Evolutionary conservation across 495 filamentous ascomycete genomes (phyloP).

Genomic region (Aspergillus cristatus): DNA sequence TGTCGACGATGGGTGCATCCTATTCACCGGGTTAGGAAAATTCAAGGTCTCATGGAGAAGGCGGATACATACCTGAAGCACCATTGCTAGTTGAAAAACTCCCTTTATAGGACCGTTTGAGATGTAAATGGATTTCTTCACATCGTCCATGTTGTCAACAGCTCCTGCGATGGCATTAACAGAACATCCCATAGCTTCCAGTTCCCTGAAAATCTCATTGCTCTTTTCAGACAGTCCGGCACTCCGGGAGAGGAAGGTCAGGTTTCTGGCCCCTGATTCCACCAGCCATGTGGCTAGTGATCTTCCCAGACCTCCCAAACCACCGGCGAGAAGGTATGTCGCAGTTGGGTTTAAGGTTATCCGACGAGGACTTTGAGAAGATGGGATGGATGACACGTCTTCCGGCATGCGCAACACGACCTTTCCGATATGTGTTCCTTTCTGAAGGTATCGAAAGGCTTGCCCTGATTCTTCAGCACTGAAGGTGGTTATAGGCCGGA

Average conservation of each 20-base stretch:
- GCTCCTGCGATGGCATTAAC: constrained; percentile 13
- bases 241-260: constrained; percentile 36
- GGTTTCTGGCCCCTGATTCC: constrained; percentile 40
- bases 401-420: constrained; percentile 16
- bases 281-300: constrained; percentile 51
- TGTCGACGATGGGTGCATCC: constrained; percentile 25
- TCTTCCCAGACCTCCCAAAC: constrained; percentile 49
- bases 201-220: constrained; percentile 31
- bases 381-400: neutral
- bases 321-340: constrained; percentile 36
- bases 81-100: constrained; percentile 29
- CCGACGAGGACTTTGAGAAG: neutral
- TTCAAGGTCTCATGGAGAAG: neutral
- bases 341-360: constrained; percentile 5
- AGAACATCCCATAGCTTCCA: constrained; percentile 19
- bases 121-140: constrained; percentile 6
- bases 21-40: neutral
- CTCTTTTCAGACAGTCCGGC: constrained; percentile 8
- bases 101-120: constrained; percentile 17
- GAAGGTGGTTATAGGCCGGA: neutral
- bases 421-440: constrained; percentile 19
- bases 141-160: constrained; percentile 9
- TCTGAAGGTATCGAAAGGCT: neutral
- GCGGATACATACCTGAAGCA: constrained; percentile 8
- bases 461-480: neutral